These are phyloP conservation scores for Monosporascus sp. DNA, from an alignment of 2,329 filamentous ascomycete genomes.

Conservation along the genomic window DNA sequence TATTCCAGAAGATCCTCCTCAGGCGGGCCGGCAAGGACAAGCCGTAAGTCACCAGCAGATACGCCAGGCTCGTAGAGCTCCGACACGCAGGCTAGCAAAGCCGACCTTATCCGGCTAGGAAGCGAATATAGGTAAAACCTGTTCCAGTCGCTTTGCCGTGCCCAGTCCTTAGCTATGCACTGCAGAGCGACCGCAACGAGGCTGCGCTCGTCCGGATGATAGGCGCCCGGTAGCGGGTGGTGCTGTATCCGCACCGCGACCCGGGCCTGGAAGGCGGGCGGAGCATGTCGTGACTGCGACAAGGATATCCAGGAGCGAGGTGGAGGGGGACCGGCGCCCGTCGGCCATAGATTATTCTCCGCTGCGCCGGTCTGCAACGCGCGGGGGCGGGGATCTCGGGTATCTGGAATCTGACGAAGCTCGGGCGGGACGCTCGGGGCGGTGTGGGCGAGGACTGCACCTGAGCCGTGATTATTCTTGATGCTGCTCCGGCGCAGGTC, in stretches of 20 bases:
- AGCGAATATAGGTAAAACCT: conserved; percentile 51
- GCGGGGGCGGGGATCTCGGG: conserved; percentile 50
- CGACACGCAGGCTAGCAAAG: conserved; percentile 47
- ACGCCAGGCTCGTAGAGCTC: conserved; percentile 40
- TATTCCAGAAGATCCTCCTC: conserved; percentile 23
- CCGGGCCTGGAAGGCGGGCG: conserved; percentile 11
- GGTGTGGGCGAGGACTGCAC: conserved; percentile 24
- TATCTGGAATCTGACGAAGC: conserved; percentile 54
- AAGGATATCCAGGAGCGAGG: conserved; percentile 51
- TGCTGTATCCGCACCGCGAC: conserved; percentile 10
- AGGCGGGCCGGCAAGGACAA: conserved; percentile 27
- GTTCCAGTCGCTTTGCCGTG: conserved; percentile 49
- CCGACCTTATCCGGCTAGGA: conserved; percentile 47
- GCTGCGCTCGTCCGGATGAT: conserved; percentile 40
- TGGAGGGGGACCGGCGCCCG: conserved; percentile 54
- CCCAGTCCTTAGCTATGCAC: conserved; percentile 49
- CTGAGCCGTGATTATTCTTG: conserved; percentile 19
- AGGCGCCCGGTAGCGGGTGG: conserved; percentile 38
- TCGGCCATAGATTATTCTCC: conserved; percentile 42
- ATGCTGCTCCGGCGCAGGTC: conserved; percentile 46
- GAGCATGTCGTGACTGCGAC: conserved; percentile 26
- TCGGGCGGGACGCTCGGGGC: conserved; percentile 53
- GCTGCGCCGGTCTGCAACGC: conserved; percentile 37
- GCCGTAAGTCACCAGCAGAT: conserved; percentile 43
- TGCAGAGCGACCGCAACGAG: conserved; percentile 48